Percentiles rank a stretch among this genome's conserved stretches.
Evolutionary conservation across 2,329 filamentous ascomycete genomes (phyloP).

Genomic region (Penicillium aurantiogriseum): DNA sequence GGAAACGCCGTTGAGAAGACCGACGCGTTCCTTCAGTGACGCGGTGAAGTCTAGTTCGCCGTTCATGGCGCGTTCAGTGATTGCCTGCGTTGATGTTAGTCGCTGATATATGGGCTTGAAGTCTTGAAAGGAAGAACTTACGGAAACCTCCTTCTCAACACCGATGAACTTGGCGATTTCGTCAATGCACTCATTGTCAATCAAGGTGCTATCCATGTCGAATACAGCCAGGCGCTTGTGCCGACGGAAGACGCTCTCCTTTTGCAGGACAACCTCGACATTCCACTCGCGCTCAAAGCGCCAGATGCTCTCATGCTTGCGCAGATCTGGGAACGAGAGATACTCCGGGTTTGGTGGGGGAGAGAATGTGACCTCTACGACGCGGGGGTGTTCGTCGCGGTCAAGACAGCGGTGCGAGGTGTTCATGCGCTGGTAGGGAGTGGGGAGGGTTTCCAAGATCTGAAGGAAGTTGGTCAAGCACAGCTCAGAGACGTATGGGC

Average conservation of each 20-base stretch:
- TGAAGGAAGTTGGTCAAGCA: constrained; percentile 58
- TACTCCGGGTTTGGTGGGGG: constrained; percentile 50
- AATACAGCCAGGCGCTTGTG: constrained; percentile 89
- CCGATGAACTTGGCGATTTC: constrained; percentile 83
- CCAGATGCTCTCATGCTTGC: constrained; percentile 78
- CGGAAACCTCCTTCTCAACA: constrained; percentile 76
- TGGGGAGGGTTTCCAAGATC: constrained; percentile 50
- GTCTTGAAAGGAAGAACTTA: constrained; percentile 19
- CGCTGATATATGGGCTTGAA: background rate
- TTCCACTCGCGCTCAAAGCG: constrained; percentile 87
- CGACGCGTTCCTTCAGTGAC: constrained; percentile 76
- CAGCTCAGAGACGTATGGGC: constrained; percentile 54
- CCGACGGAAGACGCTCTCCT: constrained; percentile 69
- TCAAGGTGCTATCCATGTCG: constrained; percentile 98
- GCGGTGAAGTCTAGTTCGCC: constrained; percentile 90
- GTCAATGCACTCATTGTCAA: constrained; percentile 97
- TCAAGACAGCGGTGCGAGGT: constrained; percentile 51
- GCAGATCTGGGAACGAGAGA: constrained; percentile 62
- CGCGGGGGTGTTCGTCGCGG: constrained; percentile 47
- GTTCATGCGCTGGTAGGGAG: constrained; percentile 50
- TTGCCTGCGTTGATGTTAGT: constrained; percentile 51
- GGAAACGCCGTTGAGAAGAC: constrained; percentile 76
- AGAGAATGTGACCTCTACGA: constrained; percentile 54
- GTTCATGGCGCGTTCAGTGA: constrained; percentile 92
- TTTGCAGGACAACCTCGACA: constrained; percentile 76